phyloP scores from a whole-genome alignment of 1,139 yeast genomes.

The Yamadazyma dendronema region DNA sequence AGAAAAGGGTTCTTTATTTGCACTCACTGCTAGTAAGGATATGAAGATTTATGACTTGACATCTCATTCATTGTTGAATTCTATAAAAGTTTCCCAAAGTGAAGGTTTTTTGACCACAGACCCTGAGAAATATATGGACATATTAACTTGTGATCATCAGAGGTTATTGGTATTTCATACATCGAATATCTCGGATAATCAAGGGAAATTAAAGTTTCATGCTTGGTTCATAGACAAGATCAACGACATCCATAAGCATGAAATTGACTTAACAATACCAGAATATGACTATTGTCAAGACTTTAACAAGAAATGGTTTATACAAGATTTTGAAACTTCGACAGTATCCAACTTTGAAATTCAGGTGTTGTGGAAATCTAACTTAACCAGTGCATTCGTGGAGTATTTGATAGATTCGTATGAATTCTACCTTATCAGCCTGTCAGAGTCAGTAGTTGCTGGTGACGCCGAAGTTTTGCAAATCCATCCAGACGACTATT shows the following conservation, averaged over 20 bases:
- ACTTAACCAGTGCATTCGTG: constrained; percentile 48
- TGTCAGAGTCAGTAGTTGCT: constrained; percentile 6
- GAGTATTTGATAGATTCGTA: constrained; percentile 19
- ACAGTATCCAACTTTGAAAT: constrained; percentile 20
- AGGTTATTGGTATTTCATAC: constrained; percentile 17
- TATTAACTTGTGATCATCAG: constrained; percentile 12
- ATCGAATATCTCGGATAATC: constrained; percentile 10
- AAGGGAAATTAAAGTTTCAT: constrained; percentile 23
- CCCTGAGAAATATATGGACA: constrained; percentile 32
- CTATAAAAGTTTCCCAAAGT: constrained; percentile 9
- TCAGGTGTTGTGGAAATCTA: constrained; percentile 61
- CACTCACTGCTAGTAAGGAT: constrained; percentile 46
- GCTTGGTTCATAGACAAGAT: constrained; percentile 21
- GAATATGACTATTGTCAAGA: too few species aligned
- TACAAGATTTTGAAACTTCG: constrained; percentile 1
- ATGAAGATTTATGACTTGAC: constrained; percentile 57
- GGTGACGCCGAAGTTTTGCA: constrained; percentile 23
- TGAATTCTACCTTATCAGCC: constrained; percentile 4
- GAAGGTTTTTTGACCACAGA: constrained; percentile 22
- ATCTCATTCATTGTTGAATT: constrained; percentile 22
- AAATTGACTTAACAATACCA: neutral
- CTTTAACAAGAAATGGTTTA: neutral
- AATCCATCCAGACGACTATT: constrained; percentile 33
- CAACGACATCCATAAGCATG: neutral
- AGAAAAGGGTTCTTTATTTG: constrained; percentile 16